phyloP scores from a whole-genome alignment of 768 basidiomycete genomes.

The Lactifluus piperatus region DNA sequence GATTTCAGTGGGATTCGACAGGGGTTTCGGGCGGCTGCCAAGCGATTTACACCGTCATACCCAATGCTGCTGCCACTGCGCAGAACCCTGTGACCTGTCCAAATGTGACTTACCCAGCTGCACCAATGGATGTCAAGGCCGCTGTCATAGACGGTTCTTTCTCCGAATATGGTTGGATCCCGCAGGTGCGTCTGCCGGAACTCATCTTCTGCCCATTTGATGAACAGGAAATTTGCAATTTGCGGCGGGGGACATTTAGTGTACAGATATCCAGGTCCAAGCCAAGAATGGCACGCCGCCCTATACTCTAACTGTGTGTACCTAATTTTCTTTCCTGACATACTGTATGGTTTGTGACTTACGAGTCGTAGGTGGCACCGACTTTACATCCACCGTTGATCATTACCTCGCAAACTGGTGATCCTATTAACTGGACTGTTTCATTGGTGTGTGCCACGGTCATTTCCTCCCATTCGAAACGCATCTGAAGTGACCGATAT shows the following conservation, averaged over 20 bases:
- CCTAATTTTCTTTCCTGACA: background rate
- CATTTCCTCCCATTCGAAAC: background rate
- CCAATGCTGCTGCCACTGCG: conserved; percentile 27
- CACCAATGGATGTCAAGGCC: conserved; percentile 38
- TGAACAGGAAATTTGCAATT: background rate
- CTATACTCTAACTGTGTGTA: conserved; percentile 45
- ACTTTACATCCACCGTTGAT: conserved; percentile 53
- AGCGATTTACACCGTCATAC: conserved; percentile 47
- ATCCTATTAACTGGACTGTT: conserved; percentile 53
- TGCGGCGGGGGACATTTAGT: conserved; percentile 32
- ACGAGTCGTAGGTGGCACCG: conserved; percentile 40
- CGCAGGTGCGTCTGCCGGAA: conserved; percentile 33
- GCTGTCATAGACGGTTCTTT: conserved; percentile 40
- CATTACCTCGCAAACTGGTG: conserved; percentile 37
- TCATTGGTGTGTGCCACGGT: conserved; percentile 22
- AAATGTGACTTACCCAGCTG: conserved; percentile 40
- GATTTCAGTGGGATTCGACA: conserved; percentile 42
- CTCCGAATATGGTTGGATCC: conserved; percentile 52
- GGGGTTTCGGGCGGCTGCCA: conserved; percentile 58
- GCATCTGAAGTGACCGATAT: conserved; percentile 17
- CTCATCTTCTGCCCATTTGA: background rate
- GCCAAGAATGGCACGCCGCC: conserved; percentile 53
- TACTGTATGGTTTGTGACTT: background rate
- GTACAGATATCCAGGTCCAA: conserved; percentile 45
- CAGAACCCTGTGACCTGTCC: conserved; percentile 35